Percentiles rank a stretch among this genome's conserved stretches.
These are phyloP conservation scores for Aspergillus aculeatus DNA, from an alignment of 2,329 filamentous ascomycete species.

Conservation along the genomic window DNA sequence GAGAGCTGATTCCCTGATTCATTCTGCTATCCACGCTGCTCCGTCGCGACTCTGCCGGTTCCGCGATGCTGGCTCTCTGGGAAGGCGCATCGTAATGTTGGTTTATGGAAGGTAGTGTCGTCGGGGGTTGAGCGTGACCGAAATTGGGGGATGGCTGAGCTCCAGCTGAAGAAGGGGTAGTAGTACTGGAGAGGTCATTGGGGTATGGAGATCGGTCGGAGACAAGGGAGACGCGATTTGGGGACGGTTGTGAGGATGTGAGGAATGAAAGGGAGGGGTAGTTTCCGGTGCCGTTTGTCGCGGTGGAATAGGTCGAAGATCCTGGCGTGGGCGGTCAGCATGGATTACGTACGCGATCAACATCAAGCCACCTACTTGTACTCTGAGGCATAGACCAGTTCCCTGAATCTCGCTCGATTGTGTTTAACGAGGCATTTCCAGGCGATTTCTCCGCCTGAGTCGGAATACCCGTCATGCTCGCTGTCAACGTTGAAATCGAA, in stretches of 20 bases:
- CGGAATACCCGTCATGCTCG: constrained; percentile 38
- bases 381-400: constrained; percentile 61
- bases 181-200: constrained; percentile 36
- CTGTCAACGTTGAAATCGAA: constrained; percentile 49
- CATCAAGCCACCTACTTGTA: constrained; percentile 48
- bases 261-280: constrained; percentile 46
- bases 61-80: constrained; percentile 42
- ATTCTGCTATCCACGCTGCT: constrained; percentile 52
- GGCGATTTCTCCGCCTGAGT: constrained; percentile 43
- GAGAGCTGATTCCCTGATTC: constrained; percentile 49
- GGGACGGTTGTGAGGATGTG: constrained; percentile 47
- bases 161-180: constrained; percentile 38
- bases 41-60: constrained; percentile 48
- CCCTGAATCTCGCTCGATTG: constrained; percentile 56
- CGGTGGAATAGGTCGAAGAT: constrained; percentile 51
- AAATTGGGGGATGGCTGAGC: constrained; percentile 42
- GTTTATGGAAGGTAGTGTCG: constrained; percentile 57
- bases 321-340: constrained; percentile 34
- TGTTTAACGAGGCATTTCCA: constrained; percentile 44
- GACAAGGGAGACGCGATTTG: constrained; percentile 40
- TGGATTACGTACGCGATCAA: constrained; percentile 8
- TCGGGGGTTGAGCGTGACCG: constrained; percentile 38
- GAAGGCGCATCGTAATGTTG: constrained; percentile 56
- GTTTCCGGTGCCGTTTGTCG: constrained; percentile 45
- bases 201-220: constrained; percentile 44